These are phyloP conservation scores for Botrytis fabae DNA, from an alignment of 2,329 filamentous ascomycete species.

Conservation along the genomic window DNA sequence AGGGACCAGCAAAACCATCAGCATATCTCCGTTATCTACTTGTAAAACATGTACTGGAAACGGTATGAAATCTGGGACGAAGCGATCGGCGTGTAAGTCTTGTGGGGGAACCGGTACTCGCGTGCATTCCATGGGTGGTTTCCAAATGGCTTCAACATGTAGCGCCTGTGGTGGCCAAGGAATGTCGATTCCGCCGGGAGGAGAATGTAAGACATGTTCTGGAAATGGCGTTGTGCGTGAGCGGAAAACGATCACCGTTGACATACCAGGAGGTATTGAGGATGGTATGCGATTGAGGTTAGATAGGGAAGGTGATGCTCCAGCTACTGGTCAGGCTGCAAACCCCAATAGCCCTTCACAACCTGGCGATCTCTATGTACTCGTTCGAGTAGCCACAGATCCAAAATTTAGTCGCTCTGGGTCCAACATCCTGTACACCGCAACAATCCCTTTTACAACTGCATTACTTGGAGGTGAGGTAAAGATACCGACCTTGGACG, in stretches of 20 bases:
- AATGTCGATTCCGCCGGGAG: slow-evolving; percentile 71
- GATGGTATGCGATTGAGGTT: slow-evolving; percentile 92
- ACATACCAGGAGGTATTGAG: slow-evolving; percentile 93
- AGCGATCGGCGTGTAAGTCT: slow-evolving; percentile 69
- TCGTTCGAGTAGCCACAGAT: slow-evolving; percentile 86
- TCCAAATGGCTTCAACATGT: slow-evolving; percentile 95
- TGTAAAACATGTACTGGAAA: slow-evolving; percentile 83
- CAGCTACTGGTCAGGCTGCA: slow-evolving; percentile 69
- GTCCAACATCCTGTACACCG: slow-evolving; percentile 89
- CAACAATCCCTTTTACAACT: slow-evolving; percentile 87
- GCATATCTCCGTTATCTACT: slow-evolving; percentile 75
- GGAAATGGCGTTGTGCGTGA: slow-evolving; percentile 85
- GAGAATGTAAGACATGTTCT: slow-evolving; percentile 75
- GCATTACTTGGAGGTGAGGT: slow-evolving; percentile 90
- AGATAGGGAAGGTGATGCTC: slow-evolving; percentile 82
- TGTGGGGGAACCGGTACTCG: slow-evolving; percentile 86
- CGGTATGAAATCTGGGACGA: slow-evolving; percentile 79
- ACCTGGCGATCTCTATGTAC: slow-evolving; percentile 87
- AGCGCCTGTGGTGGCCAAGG: slow-evolving; percentile 78
- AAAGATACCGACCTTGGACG: slow-evolving; percentile 84
- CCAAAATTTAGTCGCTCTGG: slow-evolving; percentile 85
- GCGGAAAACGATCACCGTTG: slow-evolving; percentile 78
- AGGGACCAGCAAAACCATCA: slow-evolving; percentile 84
- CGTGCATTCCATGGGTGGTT: slow-evolving; percentile 88
- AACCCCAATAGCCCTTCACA: slow-evolving; percentile 64